These are phyloP conservation scores for Diaporthe ampelina DNA, from an alignment of 2,329 filamentous ascomycete species.

Conservation along the genomic window DNA sequence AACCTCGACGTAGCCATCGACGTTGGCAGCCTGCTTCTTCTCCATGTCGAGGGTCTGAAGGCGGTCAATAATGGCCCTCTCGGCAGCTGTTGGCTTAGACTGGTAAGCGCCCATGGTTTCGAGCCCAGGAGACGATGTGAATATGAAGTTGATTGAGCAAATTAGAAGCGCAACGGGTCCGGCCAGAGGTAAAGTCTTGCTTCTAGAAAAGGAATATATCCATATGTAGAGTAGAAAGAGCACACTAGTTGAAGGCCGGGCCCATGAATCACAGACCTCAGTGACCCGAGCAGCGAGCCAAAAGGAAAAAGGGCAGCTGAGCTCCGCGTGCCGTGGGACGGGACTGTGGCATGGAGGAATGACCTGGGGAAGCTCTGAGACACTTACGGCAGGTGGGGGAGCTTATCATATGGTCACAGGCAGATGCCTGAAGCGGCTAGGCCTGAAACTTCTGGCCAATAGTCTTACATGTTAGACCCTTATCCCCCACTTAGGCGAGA, in stretches of 20 bases:
- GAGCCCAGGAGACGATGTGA: neutral
- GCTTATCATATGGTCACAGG: constrained; percentile 18
- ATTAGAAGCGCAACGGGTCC: neutral
- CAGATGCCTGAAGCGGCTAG: constrained; percentile 22
- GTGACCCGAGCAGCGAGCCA: neutral
- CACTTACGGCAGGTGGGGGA: constrained; percentile 14
- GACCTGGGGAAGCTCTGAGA: constrained; percentile 22
- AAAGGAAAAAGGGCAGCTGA: constrained; percentile 11
- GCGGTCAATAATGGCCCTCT: constrained; percentile 61
- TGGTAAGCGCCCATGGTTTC: constrained; percentile 60
- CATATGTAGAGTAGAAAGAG: neutral
- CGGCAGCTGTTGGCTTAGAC: constrained; percentile 56
- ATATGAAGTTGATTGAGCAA: neutral
- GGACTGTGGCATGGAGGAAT: neutral
- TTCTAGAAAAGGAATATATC: neutral
- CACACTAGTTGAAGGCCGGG: too few species aligned
- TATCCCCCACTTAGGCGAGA: neutral
- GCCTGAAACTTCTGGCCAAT: neutral
- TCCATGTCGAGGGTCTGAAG: constrained; percentile 59
- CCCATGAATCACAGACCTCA: neutral
- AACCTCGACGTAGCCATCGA: constrained; percentile 68
- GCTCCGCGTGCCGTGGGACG: too few species aligned
- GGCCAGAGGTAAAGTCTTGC: neutral
- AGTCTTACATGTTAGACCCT: constrained; percentile 30
- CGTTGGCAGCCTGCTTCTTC: constrained; percentile 48